These are phyloP conservation scores for Pogostemon cablin DNA, from an alignment of 257 asterid genomes.

Conservation along the genomic window DNA sequence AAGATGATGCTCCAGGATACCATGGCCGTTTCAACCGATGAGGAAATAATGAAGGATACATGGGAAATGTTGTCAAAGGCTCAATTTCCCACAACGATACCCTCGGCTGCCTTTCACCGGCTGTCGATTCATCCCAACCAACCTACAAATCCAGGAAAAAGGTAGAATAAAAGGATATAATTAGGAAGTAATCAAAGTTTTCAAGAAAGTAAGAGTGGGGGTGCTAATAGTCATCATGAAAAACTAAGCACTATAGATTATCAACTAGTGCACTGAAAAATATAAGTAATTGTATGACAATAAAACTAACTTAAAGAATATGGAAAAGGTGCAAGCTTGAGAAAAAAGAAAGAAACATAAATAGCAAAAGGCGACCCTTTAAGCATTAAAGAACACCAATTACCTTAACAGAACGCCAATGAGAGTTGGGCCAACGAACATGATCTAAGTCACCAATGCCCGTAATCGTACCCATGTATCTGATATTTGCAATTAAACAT, in stretches of 20 bases:
- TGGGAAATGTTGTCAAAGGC: constrained; percentile 95
- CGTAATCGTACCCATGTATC: constrained; percentile 97
- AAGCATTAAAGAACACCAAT: constrained; percentile 9
- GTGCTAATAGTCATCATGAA: constrained; percentile 1
- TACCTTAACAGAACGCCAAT: constrained; percentile 99
- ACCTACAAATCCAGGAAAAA: constrained; percentile 51
- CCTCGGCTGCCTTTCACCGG: constrained; percentile 97
- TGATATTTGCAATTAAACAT: constrained; percentile 40
- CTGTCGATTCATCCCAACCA: constrained; percentile 99
- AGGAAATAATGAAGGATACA: constrained; percentile 92
- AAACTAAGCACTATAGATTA: not conserved
- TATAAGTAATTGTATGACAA: not conserved
- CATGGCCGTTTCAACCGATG: constrained; percentile 93
- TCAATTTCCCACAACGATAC: constrained; percentile 97
- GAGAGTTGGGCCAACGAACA: constrained; percentile 95
- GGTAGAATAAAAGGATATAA: not conserved
- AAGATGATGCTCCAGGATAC: constrained; percentile 92
- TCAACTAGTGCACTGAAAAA: not conserved
- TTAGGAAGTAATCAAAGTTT: not conserved
- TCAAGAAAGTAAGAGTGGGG: not conserved
- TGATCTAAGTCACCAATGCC: constrained; percentile 94
- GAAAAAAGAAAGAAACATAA: not conserved
- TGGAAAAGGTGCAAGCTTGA: not conserved
- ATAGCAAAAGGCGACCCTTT: not conserved
- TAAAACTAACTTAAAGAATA: not conserved